Base-by-base conservation (phyloP, 2,329 filamentous ascomycete species). In the Alternaria angustiovoidea region DNA sequence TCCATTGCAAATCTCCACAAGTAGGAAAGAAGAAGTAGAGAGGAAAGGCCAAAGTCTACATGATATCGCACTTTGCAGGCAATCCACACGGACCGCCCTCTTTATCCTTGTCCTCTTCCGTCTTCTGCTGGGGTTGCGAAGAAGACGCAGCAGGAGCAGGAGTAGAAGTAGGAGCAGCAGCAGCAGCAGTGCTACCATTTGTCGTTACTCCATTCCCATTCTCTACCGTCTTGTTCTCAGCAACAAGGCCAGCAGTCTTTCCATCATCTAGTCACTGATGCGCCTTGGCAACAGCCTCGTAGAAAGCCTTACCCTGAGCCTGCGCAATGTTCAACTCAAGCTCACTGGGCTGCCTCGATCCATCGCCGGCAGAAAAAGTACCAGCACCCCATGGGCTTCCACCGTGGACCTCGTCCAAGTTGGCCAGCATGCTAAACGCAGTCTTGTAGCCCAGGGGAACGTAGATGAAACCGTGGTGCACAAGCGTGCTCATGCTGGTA, bases 401-500 rank as follows among this genome's bases (percentile, higher is more conserved):
- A 75, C 95, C 95, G 78, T 91, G 92, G 65, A 95, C 85, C 84
- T 97, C 93, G 30, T 76, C 77, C 36, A 97, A 79, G 81, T 94
- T 89, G 67, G 89, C 7, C 8, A 47, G 36, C 71, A 24, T 66
- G 71, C 69, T 77, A 77, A 97, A 97, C 51, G 88, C 82, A 73
- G 89, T 91, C 82, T 91, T 90, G 85, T 96, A 98, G 57, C 95
- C 95, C 55, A 98, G 86, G 49, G 95, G 95, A n/a, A 98, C 93
- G 80, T 91, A 98, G 85, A 95, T 90, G 83, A 98, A 91, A 75
- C 95, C 95, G 84, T 98, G 95, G 83, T 98, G 95, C 62, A 89
- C 80, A 55, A 98, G 84, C 18, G 94, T 98, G 75, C 89, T 93
- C 87, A 98, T 88, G 77, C 90, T 83, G 34, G 89, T 85, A 65